These are phyloP conservation scores for Setaria italica DNA, from an alignment of 202 grass and related monocot species.

Conservation along the genomic window DNA sequence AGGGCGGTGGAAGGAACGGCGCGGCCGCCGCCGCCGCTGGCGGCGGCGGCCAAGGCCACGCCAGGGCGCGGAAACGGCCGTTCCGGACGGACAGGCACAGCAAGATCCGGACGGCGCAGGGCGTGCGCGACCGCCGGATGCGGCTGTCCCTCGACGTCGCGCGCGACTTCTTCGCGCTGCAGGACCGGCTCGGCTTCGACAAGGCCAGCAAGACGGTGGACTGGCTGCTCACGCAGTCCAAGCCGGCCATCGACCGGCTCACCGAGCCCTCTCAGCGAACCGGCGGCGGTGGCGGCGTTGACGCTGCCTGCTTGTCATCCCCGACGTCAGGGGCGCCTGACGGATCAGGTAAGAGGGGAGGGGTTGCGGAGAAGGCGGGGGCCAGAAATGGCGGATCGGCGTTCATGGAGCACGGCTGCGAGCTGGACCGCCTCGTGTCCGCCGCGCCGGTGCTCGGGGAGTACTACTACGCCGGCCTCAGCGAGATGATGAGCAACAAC, in stretches of 20 bases:
- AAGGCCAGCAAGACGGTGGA: constrained; percentile 95
- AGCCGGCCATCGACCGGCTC: constrained; percentile 75
- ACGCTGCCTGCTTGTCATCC: neutral
- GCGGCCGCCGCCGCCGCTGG: neutral
- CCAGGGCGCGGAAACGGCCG: constrained; percentile 54
- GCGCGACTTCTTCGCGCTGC: constrained; percentile 79
- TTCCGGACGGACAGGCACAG: constrained; percentile 83
- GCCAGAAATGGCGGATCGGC: constrained; percentile 45
- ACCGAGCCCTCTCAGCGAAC: constrained; percentile 9
- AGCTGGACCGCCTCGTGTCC: constrained; percentile 33
- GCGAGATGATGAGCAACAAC: constrained; percentile 54
- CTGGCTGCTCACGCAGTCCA: constrained; percentile 90
- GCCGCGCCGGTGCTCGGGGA: constrained; percentile 37
- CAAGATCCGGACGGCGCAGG: constrained; percentile 91
- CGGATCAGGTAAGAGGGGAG: constrained; percentile 36
- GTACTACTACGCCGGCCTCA: constrained; percentile 54
- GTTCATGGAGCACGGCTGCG: constrained; percentile 42
- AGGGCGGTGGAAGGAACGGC: neutral
- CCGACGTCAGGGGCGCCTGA: constrained; percentile 26
- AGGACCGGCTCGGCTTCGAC: constrained; percentile 88
- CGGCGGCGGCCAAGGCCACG: neutral
- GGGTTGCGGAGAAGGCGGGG: constrained; percentile 44
- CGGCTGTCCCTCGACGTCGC: constrained; percentile 84
- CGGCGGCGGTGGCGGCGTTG: neutral
- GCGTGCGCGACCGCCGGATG: constrained; percentile 83